Evolutionary conservation across 1,139 yeast genomes (phyloP), one percentile per base, ranked within the genome.

Genomic region (Yamadazyma atlantica): DNA sequence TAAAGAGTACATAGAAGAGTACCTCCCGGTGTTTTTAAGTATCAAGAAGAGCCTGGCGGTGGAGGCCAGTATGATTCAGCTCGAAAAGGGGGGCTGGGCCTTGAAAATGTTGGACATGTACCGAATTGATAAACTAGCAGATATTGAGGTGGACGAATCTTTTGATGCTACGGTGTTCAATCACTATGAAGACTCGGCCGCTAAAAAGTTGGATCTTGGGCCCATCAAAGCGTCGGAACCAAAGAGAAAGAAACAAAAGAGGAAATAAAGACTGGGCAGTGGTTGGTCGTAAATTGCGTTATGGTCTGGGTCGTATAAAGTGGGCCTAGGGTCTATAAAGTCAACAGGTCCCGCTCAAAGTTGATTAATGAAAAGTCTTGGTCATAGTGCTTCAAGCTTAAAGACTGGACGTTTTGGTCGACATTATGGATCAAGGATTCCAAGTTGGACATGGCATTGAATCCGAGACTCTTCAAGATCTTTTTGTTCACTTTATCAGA

Each of bases 71-170:
- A 50, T 64, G 49, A 43, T 45, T 19, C 25, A 29, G 4, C 46
- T 66, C 28, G 74, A 69, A 41, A 52, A 49, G 29, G 73, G 73
- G 3, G 71, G 60, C 1, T 69, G 73, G 72, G 53, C 71, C 1
- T 50, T 68, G 41, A 65, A 66, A 44, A 51, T 48, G 45, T 62
- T 54, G 37, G 61, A 58, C 15, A 34, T 58, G 11, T 43, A 62
- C 40, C 45, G 51, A 27, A 43, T 54, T 15, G 62, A 54, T 30
- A 54, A 46, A 24, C 51, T 66, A 34, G 49, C 53, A 2, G 61
- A 61, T 37, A 36, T 66, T 5, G 52, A 49, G 2, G 38, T 52
- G 5, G 44, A 43, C 2, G 51, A 49, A 7, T 44, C 16, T 6
- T 16, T 28, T 41, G 9, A 36, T 34, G n/a, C 33, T 51, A 37